Conservation (phyloP, 2,329 filamentous ascomycete species). For the Colletotrichum australisinense region DNA sequence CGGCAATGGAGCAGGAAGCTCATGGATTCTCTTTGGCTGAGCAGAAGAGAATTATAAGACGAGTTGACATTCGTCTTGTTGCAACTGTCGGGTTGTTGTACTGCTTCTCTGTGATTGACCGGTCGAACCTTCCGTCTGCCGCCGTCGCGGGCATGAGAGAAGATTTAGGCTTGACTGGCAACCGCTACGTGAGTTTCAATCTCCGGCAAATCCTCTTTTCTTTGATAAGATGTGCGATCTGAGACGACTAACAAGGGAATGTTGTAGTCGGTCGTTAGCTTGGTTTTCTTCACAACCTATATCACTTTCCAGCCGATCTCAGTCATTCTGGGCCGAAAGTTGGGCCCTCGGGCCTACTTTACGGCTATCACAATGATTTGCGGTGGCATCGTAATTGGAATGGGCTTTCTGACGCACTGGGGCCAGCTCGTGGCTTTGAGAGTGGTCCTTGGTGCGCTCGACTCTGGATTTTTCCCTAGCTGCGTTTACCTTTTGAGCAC, state of each 20-base stretch:
- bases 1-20: not conserved
- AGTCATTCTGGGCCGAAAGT: slow-evolving; percentile 36
- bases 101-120: slow-evolving; percentile 38
- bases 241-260: not conserved
- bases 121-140: slow-evolving; percentile 34
- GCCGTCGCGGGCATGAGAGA: slow-evolving; percentile 36
- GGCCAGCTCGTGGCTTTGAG: slow-evolving; percentile 34
- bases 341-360: slow-evolving; percentile 40
- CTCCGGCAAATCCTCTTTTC: not conserved
- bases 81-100: slow-evolving; percentile 40
- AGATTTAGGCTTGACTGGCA: slow-evolving; percentile 32
- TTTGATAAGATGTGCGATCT: not conserved
- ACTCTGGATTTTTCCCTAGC: slow-evolving; percentile 60
- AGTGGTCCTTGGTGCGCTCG: slow-evolving; percentile 37
- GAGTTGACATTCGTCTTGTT: slow-evolving; percentile 47
- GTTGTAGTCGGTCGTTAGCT: slow-evolving; percentile 32
- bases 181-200: slow-evolving; percentile 33
- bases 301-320: slow-evolving; percentile 39
- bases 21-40: not conserved
- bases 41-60: slow-evolving; percentile 19
- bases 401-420: slow-evolving; percentile 39
- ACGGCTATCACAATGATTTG: slow-evolving; percentile 37
- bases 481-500: slow-evolving; percentile 69
- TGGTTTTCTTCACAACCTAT: slow-evolving; percentile 41
- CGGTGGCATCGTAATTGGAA: slow-evolving; percentile 39